These are phyloP conservation scores for Candida sithepensis DNA, from an alignment of 805 yeast species.

Conservation along the genomic window DNA sequence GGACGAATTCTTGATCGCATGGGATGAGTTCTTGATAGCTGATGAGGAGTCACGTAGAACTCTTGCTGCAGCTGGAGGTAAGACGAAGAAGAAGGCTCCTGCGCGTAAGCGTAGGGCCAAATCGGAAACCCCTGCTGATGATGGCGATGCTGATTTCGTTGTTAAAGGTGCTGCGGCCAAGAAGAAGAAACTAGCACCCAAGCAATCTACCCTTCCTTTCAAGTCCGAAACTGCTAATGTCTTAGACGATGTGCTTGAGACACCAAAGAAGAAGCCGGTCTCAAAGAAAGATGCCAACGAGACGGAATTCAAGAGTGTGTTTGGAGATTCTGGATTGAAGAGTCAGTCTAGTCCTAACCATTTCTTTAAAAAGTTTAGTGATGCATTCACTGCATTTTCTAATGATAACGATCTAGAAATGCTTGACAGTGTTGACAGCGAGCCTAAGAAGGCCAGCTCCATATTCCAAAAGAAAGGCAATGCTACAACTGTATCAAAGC, in stretches of 20 bases:
- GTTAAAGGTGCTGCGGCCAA: slow-evolving; percentile 1
- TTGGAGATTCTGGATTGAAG: slow-evolving; percentile 22
- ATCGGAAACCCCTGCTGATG: slow-evolving; percentile 10
- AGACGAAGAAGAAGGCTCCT: slow-evolving; percentile 34
- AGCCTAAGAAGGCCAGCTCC: slow-evolving; percentile 15
- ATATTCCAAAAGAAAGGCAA: slow-evolving; percentile 12
- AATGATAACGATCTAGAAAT: neutral
- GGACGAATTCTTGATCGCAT: slow-evolving; percentile 63
- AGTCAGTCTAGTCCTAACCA: slow-evolving; percentile 1
- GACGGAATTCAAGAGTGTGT: slow-evolving; percentile 31
- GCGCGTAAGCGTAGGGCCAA: slow-evolving; percentile 31
- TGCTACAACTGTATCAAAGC: slow-evolving; percentile 2
- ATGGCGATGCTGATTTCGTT: slow-evolving; percentile 6
- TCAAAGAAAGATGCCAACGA: slow-evolving; percentile 11
- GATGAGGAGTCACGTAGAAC: slow-evolving; percentile 61
- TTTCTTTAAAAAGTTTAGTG: slow-evolving; percentile 18
- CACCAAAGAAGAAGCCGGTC: neutral
- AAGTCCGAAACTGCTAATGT: neutral
- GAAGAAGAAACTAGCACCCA: slow-evolving; percentile 13
- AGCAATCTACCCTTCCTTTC: slow-evolving; percentile 6
- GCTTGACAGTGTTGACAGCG: slow-evolving; percentile 3
- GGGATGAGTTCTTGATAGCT: slow-evolving; percentile 62
- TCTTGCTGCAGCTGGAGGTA: slow-evolving; percentile 42
- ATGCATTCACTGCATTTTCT: slow-evolving; percentile 19
- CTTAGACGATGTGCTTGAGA: slow-evolving; percentile 1